A percentile compares a stretch with the other conserved stretches of the same genome.
These are phyloP conservation scores for Kazachstania africana DNA, from an alignment of 805 yeast species.

Conservation along the genomic window DNA sequence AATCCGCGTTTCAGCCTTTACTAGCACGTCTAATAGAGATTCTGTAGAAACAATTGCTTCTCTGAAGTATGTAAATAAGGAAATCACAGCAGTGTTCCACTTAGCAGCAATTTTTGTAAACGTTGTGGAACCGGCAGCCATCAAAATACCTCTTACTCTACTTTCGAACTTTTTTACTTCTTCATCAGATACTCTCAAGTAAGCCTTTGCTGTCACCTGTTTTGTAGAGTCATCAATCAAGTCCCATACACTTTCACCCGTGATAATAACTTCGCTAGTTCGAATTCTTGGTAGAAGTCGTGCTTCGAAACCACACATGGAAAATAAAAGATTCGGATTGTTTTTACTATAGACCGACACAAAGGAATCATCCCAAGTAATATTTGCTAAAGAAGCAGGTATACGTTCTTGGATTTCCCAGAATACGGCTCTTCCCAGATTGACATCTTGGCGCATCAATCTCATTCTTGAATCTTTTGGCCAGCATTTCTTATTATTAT, in stretches of 20 bases:
- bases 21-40: slow-evolving; percentile 64
- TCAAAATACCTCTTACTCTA: slow-evolving; percentile 75
- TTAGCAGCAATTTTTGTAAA: slow-evolving; percentile 88
- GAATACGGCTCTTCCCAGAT: slow-evolving; percentile 80
- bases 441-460: slow-evolving; percentile 80
- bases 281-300: slow-evolving; percentile 72
- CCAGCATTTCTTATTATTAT: slow-evolving; percentile 88
- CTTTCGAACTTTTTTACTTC: slow-evolving; percentile 74
- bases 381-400: slow-evolving; percentile 59
- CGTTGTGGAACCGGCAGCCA: slow-evolving; percentile 94
- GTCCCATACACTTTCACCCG: slow-evolving; percentile 88
- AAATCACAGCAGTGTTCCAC: slow-evolving; percentile 87
- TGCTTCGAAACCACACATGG: slow-evolving; percentile 93
- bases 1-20: slow-evolving; percentile 82
- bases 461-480: slow-evolving; percentile 88
- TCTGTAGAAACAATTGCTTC: slow-evolving; percentile 88
- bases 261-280: slow-evolving; percentile 37
- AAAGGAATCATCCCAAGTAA: slow-evolving; percentile 70
- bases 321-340: slow-evolving; percentile 76
- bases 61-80: slow-evolving; percentile 80
- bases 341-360: slow-evolving; percentile 86
- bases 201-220: slow-evolving; percentile 84
- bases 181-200: slow-evolving; percentile 66
- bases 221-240: slow-evolving; percentile 56
- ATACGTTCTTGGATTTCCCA: slow-evolving; percentile 81